Conservation (phyloP, 2,329 filamentous ascomycete species). For the Eurotiales sp. region DNA sequence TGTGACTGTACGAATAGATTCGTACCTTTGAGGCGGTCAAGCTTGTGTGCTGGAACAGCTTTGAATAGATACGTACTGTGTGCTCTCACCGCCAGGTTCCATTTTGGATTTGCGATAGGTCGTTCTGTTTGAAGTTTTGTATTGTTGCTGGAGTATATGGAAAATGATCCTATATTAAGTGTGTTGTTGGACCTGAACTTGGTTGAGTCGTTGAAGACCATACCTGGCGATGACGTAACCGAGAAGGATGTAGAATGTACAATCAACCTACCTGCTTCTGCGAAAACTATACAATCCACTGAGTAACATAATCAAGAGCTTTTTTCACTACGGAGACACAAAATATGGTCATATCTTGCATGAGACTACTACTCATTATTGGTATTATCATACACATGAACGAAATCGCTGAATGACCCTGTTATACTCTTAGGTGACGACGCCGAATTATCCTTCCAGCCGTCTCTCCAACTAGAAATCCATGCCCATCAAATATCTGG, state of each 20-base stretch:
- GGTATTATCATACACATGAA: slow-evolving; percentile 3
- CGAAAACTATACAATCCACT: too few relatives aligned
- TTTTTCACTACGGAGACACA: too few relatives aligned
- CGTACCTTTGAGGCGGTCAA: slow-evolving; percentile 46
- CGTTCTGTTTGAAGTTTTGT: too few relatives aligned
- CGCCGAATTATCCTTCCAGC: neutral
- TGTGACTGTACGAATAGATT: slow-evolving; percentile 51
- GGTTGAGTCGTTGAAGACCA: neutral
- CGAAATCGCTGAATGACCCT: neutral
- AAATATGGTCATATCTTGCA: neutral
- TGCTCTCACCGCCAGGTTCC: slow-evolving; percentile 14
- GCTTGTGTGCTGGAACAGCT: neutral
- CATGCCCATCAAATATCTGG: slow-evolving; percentile 66
- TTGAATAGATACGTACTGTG: neutral
- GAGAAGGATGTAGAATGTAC: neutral
- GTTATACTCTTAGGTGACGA: neutral
- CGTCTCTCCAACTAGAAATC: slow-evolving; percentile 50
- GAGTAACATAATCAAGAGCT: too few relatives aligned
- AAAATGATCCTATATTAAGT: neutral
- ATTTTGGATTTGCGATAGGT: neutral
- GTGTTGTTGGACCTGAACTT: neutral
- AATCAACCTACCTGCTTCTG: too few relatives aligned
- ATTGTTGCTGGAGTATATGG: neutral
- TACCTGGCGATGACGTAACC: slow-evolving; percentile 14
- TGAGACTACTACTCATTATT: neutral